Conservation (phyloP, 2,329 filamentous ascomycete genomes). For the Botryotinia convoluta region DNA sequence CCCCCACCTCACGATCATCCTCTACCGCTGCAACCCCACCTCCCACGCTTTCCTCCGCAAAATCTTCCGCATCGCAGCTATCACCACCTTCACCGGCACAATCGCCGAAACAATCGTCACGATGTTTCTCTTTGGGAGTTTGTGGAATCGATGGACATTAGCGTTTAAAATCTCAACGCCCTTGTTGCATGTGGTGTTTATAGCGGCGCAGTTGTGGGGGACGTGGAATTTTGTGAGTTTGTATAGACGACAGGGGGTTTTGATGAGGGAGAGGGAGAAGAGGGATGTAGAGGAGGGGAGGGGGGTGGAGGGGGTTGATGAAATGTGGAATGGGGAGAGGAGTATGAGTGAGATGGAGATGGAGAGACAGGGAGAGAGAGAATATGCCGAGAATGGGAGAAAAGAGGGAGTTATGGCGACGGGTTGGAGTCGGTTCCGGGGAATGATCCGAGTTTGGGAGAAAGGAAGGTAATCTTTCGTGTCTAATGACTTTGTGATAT, state of each 20-base stretch:
- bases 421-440: not conserved
- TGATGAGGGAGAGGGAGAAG: not conserved
- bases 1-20: slow-evolving; percentile 46
- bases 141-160: slow-evolving; percentile 45
- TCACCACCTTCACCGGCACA: slow-evolving; percentile 43
- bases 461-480: not conserved
- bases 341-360: not conserved
- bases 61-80: slow-evolving; percentile 41
- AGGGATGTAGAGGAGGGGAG: not conserved
- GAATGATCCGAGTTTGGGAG: not conserved
- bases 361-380: not conserved
- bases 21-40: slow-evolving; percentile 43
- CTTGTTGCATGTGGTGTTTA: slow-evolving; percentile 44
- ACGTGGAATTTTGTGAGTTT: slow-evolving; percentile 39
- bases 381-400: not conserved
- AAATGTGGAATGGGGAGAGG: not conserved
- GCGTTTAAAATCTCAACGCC: slow-evolving; percentile 46
- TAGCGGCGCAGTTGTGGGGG: slow-evolving; percentile 44
- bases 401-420: not conserved
- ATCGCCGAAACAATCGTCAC: slow-evolving; percentile 44
- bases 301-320: not conserved
- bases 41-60: slow-evolving; percentile 42
- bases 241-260: not conserved
- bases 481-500: not conserved
- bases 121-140: slow-evolving; percentile 45